These are phyloP conservation scores for Phytophthora quininea DNA, from an alignment of 352 stramenopile species.

Conservation along the genomic window DNA sequence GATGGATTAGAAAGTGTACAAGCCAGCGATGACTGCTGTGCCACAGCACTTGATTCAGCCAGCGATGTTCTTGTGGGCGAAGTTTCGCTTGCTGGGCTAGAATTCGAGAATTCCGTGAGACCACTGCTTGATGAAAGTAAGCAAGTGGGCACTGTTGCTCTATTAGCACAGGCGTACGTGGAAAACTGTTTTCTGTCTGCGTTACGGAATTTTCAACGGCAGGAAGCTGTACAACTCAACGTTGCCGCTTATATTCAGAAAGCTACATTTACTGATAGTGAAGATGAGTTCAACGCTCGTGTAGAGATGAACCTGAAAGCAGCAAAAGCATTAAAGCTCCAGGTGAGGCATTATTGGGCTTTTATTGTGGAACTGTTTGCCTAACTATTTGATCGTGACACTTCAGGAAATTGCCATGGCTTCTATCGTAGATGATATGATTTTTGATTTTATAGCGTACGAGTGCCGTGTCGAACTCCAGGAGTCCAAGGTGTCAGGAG, in stretches of 20 bases:
- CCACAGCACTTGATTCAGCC: slow-evolving; percentile 1
- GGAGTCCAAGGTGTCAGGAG: slow-evolving; percentile 59
- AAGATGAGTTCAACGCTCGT: slow-evolving; percentile 26
- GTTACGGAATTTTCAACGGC: slow-evolving; percentile 48
- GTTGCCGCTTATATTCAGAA: slow-evolving; percentile 41
- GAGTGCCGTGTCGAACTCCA: slow-evolving; percentile 66
- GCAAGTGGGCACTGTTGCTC: slow-evolving; percentile 38
- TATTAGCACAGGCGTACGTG: slow-evolving; percentile 54
- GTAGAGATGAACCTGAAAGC: slow-evolving; percentile 36
- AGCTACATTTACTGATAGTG: slow-evolving; percentile 15
- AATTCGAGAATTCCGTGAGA: slow-evolving; percentile 22
- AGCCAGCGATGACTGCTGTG: not conserved
- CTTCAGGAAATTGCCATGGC: slow-evolving; percentile 52
- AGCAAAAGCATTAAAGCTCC: slow-evolving; percentile 47
- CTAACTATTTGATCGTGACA: not conserved
- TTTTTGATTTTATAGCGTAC: slow-evolving; percentile 53
- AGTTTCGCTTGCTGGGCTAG: slow-evolving; percentile 5
- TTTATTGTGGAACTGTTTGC: slow-evolving; percentile 3
- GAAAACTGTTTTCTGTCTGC: slow-evolving; percentile 45
- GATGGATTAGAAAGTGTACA: not conserved
- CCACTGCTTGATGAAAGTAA: slow-evolving; percentile 32
- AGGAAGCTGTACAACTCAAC: slow-evolving; percentile 51
- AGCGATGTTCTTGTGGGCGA: slow-evolving; percentile 3
- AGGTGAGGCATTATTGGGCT: slow-evolving; percentile 18
- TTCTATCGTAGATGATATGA: slow-evolving; percentile 67